Evolutionary conservation across 2,329 filamentous ascomycete genomes (phyloP).

Genomic region (Xylariaceae sp.): DNA sequence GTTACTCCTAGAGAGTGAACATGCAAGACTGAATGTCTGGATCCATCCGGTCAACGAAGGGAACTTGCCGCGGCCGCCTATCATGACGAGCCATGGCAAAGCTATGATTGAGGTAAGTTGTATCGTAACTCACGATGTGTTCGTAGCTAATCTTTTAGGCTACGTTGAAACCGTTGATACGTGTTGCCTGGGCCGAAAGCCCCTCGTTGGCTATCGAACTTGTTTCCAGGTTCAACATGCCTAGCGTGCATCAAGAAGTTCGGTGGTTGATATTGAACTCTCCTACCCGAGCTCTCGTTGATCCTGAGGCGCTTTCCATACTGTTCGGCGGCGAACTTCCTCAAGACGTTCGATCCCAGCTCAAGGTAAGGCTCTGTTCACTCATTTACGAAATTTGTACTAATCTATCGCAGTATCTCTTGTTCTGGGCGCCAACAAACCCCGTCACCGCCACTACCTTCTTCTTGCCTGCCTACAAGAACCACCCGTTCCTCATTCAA

Average conservation of each 20-base stretch:
- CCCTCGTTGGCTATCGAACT: conserved; percentile 86
- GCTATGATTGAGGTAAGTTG: conserved; percentile 36
- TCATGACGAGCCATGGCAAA: conserved; percentile 39
- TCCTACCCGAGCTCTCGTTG: conserved; percentile 73
- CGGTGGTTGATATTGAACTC: conserved; percentile 75
- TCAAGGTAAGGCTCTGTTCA: conserved; percentile 56
- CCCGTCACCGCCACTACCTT: conserved; percentile 90
- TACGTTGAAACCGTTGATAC: conserved; percentile 59
- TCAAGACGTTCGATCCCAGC: conserved; percentile 71
- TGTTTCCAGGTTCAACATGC: conserved; percentile 69
- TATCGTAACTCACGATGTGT: not conserved
- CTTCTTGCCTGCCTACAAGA: conserved; percentile 84
- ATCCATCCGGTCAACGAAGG: conserved; percentile 70
- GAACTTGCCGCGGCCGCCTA: conserved; percentile 34
- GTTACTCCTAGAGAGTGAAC: conserved; percentile 77
- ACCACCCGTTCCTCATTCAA: conserved; percentile 89
- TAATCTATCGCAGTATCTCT: conserved; percentile 59
- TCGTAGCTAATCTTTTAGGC: conserved; percentile 35
- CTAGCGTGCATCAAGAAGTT: conserved; percentile 67
- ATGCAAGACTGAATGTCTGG: conserved; percentile 81
- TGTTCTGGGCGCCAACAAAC: conserved; percentile 91
- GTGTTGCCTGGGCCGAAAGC: conserved; percentile 80
- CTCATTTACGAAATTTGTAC: conserved; percentile 8
- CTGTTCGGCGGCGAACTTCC: conserved; percentile 74
- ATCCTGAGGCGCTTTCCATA: conserved; percentile 77